Percentiles rank a stretch among this genome's conserved stretches.
phyloP scores from a whole-genome alignment of 2,329 filamentous ascomycete genomes.

The Endocalyx cinctus region DNA sequence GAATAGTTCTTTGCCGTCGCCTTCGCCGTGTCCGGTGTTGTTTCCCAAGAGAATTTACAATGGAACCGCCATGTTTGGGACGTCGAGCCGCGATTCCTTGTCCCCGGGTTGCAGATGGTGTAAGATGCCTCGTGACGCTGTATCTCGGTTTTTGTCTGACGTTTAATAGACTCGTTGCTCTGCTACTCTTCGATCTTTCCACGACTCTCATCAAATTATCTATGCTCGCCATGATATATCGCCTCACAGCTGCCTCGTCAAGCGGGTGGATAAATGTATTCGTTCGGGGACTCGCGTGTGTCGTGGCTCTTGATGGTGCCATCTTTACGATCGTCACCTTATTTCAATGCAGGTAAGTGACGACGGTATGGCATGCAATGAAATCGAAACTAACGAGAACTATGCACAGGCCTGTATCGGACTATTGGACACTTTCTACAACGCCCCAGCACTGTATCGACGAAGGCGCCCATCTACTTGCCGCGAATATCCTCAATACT shows the following conservation, averaged over 20 bases:
- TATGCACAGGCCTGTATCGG: conserved; percentile 28
- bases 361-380: background rate
- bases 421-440: conserved; percentile 32
- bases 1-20: conserved; percentile 24
- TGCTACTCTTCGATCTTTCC: conserved; percentile 33
- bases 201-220: conserved; percentile 37
- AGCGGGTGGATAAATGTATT: conserved; percentile 25
- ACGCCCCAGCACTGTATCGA: conserved; percentile 38
- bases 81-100: conserved; percentile 16
- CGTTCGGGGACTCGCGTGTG: conserved; percentile 22
- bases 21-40: conserved; percentile 26
- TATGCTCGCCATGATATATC: conserved; percentile 34
- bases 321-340: conserved; percentile 32
- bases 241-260: conserved; percentile 28
- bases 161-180: conserved; percentile 23
- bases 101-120: conserved; percentile 22
- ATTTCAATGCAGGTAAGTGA: conserved; percentile 35
- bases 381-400: conserved; percentile 1
- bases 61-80: conserved; percentile 33
- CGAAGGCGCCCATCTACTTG: conserved; percentile 46
- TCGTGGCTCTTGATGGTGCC: conserved; percentile 27
- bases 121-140: conserved; percentile 10
- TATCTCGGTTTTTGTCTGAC: conserved; percentile 1
- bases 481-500: conserved; percentile 55
- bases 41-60: conserved; percentile 21